A percentile compares a stretch with the other conserved stretches of the same genome.
Conservation (phyloP, 306 rosid species). For the Pyrus betulifolia region DNA sequence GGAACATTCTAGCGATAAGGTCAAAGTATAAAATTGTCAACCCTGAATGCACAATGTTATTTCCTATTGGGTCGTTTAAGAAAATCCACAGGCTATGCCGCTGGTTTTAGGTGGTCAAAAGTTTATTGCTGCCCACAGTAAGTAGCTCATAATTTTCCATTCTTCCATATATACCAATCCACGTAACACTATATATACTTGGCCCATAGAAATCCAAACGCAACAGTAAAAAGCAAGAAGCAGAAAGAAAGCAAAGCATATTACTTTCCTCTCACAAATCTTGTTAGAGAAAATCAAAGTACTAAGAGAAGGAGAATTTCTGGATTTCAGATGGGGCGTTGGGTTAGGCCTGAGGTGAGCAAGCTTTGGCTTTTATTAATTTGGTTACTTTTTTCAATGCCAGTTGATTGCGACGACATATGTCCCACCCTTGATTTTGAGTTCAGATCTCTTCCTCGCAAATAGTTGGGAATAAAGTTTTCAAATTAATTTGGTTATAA, state of each 20-base stretch:
- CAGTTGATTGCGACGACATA: neutral
- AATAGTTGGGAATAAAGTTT: no score
- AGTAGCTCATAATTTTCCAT: neutral
- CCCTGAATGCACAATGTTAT: neutral
- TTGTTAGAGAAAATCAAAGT: neutral
- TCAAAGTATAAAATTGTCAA: neutral
- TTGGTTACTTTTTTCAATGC: neutral
- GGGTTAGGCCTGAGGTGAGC: constrained; percentile 86
- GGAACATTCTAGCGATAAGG: neutral
- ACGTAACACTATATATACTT: neutral
- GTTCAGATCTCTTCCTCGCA: no score
- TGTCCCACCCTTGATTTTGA: no score
- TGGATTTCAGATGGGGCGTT: constrained; percentile 58
- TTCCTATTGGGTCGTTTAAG: neutral
- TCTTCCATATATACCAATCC: neutral
- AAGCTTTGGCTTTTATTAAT: neutral
- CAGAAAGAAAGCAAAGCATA: neutral
- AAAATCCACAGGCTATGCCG: constrained; percentile 59
- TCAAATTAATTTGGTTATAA: no score
- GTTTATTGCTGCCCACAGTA: constrained; percentile 40
- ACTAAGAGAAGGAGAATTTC: neutral
- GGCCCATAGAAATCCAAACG: neutral
- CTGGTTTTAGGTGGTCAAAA: constrained; percentile 50
- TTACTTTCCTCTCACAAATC: neutral
- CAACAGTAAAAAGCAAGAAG: neutral